A percentile compares a stretch with the other conserved stretches of the same genome.
Evolutionary conservation across 305 asterid species (phyloP).

Genomic region (Rubia tinctorum): DNA sequence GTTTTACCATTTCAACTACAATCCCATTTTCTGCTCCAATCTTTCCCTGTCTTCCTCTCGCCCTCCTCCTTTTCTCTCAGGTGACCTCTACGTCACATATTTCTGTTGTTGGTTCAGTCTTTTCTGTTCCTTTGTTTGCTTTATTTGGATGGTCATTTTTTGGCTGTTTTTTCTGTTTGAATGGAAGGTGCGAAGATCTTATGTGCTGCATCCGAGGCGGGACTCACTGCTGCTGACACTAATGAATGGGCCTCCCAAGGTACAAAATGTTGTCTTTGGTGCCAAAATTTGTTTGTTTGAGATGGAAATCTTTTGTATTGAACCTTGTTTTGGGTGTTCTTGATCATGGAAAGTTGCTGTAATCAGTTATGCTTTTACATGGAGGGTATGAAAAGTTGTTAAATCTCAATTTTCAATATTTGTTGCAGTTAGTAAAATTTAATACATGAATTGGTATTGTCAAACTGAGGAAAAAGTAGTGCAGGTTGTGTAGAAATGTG

Average conservation of each 20-base stretch:
- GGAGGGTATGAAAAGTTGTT: neutral
- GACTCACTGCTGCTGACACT: conserved; percentile 54
- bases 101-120: too few species aligned
- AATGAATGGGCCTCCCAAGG: conserved; percentile 90
- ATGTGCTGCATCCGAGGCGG: conserved; percentile 59
- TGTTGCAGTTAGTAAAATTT: neutral
- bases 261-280: conserved; percentile 2
- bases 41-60: conserved; percentile 1
- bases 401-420: neutral
- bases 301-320: neutral
- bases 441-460: neutral
- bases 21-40: neutral
- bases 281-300: neutral
- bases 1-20: conserved; percentile 7
- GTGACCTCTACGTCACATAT: too few species aligned
- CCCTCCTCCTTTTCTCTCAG: conserved; percentile 6
- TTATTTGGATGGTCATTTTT: neutral
- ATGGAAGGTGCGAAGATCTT: conserved; percentile 38
- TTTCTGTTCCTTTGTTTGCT: too few species aligned
- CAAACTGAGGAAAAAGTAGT: neutral
- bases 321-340: neutral
- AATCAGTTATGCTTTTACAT: neutral
- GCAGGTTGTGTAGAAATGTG: neutral
- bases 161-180: neutral
- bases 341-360: neutral